Evolutionary conservation across 805 yeast species (phyloP).

Genomic region (Barnettozyma sp.): DNA sequence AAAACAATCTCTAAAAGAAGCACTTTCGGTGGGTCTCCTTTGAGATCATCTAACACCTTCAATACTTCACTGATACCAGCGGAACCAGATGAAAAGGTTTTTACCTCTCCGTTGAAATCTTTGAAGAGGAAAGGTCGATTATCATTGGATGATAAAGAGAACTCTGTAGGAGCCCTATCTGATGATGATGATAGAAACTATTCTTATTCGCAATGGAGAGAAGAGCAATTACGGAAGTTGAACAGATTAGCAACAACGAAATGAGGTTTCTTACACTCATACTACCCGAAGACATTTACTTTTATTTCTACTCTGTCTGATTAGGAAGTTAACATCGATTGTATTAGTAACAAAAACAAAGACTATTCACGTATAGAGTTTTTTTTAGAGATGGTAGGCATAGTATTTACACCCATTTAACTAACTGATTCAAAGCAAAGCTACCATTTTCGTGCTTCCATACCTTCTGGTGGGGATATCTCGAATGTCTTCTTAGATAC

Average conservation of each 20-base stretch:
- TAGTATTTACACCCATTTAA: not conserved
- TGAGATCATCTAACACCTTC: constrained; percentile 12
- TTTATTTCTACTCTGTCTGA: too few species aligned
- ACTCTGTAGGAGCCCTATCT: constrained; percentile 8
- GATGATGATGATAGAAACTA: constrained; percentile 16
- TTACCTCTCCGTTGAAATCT: constrained; percentile 25
- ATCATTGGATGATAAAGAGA: constrained; percentile 12
- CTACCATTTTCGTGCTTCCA: constrained; percentile 20
- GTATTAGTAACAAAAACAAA: too few species aligned
- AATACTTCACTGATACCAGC: constrained; percentile 10
- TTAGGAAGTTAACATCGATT: too few species aligned
- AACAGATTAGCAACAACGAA: constrained; percentile 9
- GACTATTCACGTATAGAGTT: too few species aligned
- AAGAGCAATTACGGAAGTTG: constrained; percentile 23
- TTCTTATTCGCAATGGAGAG: constrained; percentile 23
- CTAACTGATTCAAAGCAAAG: not conserved
- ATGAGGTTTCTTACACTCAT: not conserved
- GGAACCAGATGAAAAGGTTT: constrained; percentile 11
- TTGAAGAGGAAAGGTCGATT: constrained; percentile 6
- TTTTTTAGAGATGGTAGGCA: not conserved
- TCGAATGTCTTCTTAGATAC: constrained; percentile 56
- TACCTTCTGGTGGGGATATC: constrained; percentile 22
- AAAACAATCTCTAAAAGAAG: constrained; percentile 10
- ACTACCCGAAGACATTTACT: not conserved
- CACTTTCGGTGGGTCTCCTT: constrained; percentile 11